phyloP scores from a whole-genome alignment of 257 asterid species.

The Solanum appendiculatum region DNA sequence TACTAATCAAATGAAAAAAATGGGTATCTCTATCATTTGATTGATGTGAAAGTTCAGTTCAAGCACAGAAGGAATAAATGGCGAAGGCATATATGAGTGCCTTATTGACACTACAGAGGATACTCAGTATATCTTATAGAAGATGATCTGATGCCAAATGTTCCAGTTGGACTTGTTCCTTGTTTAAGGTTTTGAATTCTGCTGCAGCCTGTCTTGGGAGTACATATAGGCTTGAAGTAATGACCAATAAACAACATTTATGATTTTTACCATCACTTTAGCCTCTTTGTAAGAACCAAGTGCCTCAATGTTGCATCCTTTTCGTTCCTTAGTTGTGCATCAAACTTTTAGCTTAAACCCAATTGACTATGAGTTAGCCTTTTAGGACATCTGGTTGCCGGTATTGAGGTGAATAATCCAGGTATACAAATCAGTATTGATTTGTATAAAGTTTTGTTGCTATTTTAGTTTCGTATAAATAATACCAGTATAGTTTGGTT shows the following conservation, averaged over 20 bases:
- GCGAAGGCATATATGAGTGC: background rate
- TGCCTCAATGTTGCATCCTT: background rate
- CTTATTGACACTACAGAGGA: background rate
- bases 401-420: background rate
- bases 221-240: background rate
- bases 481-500: background rate
- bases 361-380: background rate
- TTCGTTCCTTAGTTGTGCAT: background rate
- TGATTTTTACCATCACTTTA: background rate
- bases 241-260: background rate
- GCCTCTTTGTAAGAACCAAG: background rate
- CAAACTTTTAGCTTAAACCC: background rate
- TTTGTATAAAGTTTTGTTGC: background rate
- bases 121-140: background rate
- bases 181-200: background rate
- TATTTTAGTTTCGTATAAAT: background rate
- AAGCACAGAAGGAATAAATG: background rate
- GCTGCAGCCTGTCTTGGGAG: background rate
- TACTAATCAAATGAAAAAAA: background rate
- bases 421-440: background rate
- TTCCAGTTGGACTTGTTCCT: background rate
- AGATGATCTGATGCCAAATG: background rate
- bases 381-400: background rate
- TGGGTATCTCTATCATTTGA: background rate
- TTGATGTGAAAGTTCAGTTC: background rate